Conservation (phyloP, 2,329 filamentous ascomycete genomes). For the Fusarium xyrophilum region DNA sequence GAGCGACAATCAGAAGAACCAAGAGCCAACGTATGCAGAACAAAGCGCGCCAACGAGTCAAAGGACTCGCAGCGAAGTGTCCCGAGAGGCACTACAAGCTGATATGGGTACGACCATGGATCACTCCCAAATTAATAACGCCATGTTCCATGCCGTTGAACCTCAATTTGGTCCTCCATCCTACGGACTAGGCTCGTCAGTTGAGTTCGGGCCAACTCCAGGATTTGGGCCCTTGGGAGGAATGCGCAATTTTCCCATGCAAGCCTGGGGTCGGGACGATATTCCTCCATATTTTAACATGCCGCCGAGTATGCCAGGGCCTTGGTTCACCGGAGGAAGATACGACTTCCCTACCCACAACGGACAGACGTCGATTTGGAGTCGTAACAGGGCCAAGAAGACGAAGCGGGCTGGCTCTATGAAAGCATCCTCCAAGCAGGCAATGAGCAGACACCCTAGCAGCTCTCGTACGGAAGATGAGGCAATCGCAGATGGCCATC, state of each 20-base stretch:
- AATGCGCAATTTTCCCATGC: slow-evolving; percentile 16
- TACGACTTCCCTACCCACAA: slow-evolving; percentile 45
- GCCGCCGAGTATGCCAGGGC: slow-evolving; percentile 14
- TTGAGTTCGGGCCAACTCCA: not conserved
- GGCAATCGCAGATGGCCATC: slow-evolving; percentile 1
- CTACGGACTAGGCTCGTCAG: not conserved
- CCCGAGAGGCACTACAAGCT: not conserved
- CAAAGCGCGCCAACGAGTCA: not conserved
- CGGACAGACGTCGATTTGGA: slow-evolving; percentile 47
- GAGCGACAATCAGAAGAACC: not conserved
- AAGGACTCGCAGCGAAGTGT: not conserved
- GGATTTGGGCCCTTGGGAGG: slow-evolving; percentile 26
- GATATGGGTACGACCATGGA: not conserved
- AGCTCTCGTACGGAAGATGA: not conserved
- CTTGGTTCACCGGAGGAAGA: slow-evolving; percentile 37
- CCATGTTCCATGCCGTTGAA: not conserved
- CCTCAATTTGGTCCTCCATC: not conserved
- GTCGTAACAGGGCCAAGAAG: slow-evolving; percentile 27
- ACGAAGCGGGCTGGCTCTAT: slow-evolving; percentile 33
- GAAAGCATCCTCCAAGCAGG: slow-evolving; percentile 17
- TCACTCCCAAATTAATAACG: not conserved
- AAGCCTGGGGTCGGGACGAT: slow-evolving; percentile 30
- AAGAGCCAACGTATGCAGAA: not conserved
- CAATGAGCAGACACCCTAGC: not conserved
- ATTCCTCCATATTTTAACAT: slow-evolving; percentile 34